Base-by-base conservation (phyloP, 2,329 filamentous ascomycete genomes). In the Rasamsonia emersonii region DNA sequence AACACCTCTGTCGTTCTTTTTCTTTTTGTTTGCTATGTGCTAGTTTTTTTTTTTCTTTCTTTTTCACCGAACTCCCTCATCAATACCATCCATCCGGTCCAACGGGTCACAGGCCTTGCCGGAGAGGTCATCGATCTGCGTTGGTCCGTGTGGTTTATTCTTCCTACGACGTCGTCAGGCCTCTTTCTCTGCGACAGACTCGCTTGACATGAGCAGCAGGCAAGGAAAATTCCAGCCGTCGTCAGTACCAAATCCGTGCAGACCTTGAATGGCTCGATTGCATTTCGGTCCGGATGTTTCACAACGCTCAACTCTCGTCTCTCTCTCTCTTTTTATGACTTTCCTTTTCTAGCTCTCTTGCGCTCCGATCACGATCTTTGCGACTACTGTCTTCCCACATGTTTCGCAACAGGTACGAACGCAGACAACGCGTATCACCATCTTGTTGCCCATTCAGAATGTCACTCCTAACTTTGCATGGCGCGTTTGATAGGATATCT, bases 401-500 rank as follows among this genome's bases (percentile, higher is more conserved):
- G 65, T 67, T 68, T 53, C 59, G 58, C 41, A 66, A 64, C 44
- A 59, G 65, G 65, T 68, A 55, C 36, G 63, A 56, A 31, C 35
- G 33, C 25, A 25, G 18, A 18, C 23, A n/a, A n/a, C n/a, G n/a
- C 23, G 14, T 11, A 13, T 9, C 5, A 9, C n/a, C 17, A 9
- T 9, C 7, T 26, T 16, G 8, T 8, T 20, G 20, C 13, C 10
- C 20, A 20, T 26, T 35, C 19, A 32, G 28, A 35, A 15, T 27
- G 30, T 28, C 15, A 17, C 9, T 13, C 16, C 14, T 9, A 35
- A 11, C 15, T 18, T 13, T 20, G 21, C 33, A 30, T 45, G 37
- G n/a, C n/a, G n/a, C n/a, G n/a, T n/a, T n/a, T n/a, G n/a, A n/a
- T 45, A 84, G 80, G 63, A 83, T 75, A 51, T 86, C 75, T 58